These are phyloP conservation scores for Eimeria mitis DNA, from an alignment of 169 alveolate genomes.

Conservation along the genomic window DNA sequence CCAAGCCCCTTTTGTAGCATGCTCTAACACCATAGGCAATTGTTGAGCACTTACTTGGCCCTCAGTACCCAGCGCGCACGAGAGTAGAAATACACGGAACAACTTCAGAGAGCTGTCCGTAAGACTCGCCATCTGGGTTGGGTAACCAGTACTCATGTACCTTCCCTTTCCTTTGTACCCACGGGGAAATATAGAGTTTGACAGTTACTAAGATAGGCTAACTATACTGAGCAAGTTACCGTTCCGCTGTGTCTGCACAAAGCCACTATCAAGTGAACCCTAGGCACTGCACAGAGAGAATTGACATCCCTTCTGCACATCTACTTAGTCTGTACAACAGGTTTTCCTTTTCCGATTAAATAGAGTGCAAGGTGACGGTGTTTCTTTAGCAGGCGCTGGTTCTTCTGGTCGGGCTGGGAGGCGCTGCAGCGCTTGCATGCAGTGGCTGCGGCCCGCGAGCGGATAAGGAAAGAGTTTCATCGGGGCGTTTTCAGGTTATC, in stretches of 20 bases:
- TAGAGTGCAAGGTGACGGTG: neutral
- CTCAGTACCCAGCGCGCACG: neutral
- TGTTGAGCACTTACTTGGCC: too few species aligned
- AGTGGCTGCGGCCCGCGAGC: conserved; percentile 19
- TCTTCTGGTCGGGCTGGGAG: neutral
- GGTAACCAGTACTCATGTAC: neutral
- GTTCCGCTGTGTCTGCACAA: too few species aligned
- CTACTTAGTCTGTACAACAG: neutral
- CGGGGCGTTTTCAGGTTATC: neutral
- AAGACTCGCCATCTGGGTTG: too few species aligned
- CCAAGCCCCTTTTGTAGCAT: too few species aligned
- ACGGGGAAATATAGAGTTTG: too few species aligned
- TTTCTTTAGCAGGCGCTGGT: neutral
- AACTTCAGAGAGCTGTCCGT: neutral
- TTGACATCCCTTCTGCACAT: neutral
- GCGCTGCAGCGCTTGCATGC: conserved; percentile 3
- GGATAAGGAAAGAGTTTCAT: neutral
- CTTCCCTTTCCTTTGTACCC: too few species aligned
- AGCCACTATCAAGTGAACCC: too few species aligned
- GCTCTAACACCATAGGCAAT: too few species aligned
- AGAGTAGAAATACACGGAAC: neutral
- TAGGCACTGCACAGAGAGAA: neutral
- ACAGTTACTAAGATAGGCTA: too few species aligned
- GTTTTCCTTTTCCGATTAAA: neutral
- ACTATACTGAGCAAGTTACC: too few species aligned